Evolutionary conservation across 306 rosid species (phyloP).

Genomic region (Fragaria nilgerrensis): DNA sequence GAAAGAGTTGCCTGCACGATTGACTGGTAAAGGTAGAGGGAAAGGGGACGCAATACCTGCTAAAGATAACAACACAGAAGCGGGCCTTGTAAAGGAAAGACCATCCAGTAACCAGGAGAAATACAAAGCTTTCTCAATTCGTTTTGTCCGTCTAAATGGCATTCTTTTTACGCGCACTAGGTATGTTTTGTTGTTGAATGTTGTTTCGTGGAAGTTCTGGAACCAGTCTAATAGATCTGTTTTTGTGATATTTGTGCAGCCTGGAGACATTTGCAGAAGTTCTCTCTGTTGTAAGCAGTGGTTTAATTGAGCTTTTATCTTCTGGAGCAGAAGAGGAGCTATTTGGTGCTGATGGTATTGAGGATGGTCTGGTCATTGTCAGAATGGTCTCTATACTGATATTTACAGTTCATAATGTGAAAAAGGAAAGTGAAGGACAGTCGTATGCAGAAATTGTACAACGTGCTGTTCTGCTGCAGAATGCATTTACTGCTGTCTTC

Average conservation of each 20-base stretch:
- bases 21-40: slow-evolving; percentile 63
- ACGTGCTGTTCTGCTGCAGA: slow-evolving; percentile 77
- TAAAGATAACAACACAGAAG: slow-evolving; percentile 42
- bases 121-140: slow-evolving; percentile 59
- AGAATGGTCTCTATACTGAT: slow-evolving; percentile 69
- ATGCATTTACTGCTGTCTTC: slow-evolving; percentile 81
- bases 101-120: slow-evolving; percentile 41
- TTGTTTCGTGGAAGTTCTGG: neutral
- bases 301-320: slow-evolving; percentile 56
- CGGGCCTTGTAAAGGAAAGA: slow-evolving; percentile 46
- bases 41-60: slow-evolving; percentile 52
- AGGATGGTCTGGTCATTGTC: slow-evolving; percentile 67
- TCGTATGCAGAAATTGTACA: slow-evolving; percentile 90
- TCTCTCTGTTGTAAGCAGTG: slow-evolving; percentile 59
- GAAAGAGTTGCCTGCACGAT: slow-evolving; percentile 54
- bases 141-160: slow-evolving; percentile 91
- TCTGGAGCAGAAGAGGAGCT: slow-evolving; percentile 68
- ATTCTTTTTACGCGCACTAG: slow-evolving; percentile 91
- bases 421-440: slow-evolving; percentile 84
- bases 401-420: slow-evolving; percentile 74
- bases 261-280: slow-evolving; percentile 86
- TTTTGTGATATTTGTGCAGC: slow-evolving; percentile 42
- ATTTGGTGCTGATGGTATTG: slow-evolving; percentile 64
- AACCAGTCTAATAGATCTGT: neutral
- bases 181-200: slow-evolving; percentile 32